Base-by-base conservation (phyloP, 495 filamentous ascomycete genomes). In the Bacidia gigantensis region DNA sequence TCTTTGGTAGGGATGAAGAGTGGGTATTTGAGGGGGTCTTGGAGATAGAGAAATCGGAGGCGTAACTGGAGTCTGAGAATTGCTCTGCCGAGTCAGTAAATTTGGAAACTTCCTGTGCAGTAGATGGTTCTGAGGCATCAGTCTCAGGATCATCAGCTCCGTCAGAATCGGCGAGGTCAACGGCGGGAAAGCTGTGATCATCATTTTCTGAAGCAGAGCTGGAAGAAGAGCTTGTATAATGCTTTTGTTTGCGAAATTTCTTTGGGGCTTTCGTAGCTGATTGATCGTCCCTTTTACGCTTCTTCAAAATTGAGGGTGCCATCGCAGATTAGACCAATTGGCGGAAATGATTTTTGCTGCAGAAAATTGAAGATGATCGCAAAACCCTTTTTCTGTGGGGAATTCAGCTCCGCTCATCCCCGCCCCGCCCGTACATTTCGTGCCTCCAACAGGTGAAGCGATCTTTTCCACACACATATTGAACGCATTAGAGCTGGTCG, bases 171-270 rank as follows among this genome's bases (percentile, higher is more conserved):
- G 78, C 75, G 3, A 87, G 73, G 61, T 80, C 76, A 48, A 83
- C 77, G 20, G 82, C 74, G 40, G 75, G 62, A 63, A 85, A 80
- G 42, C 72, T 72, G 12, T 72, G 70, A 32, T 67, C 62, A 29
- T 73, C 72, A 25, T 78, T 71, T 10, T 44, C 25, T 2, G 51
- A 53, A 23, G 53, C 3, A 18, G 53, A 56, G 49, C 26, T 22
- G 47, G 76, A 72, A 51, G 82, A 86, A 60, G 78, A 79, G 72
- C 83, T 86, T 75, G 88, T 77, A 67, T 92, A 89, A 42, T 76
- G 67, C 42, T 62, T 67, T 57, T 83, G 76, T 67, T 84, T 80
- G 60, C 78, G 81, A 62, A 87, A 77, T 65, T 86, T 87, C 67
- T 84, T 86, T 35, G 69, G 67, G 2, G 20, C 25, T 22, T 10